Evolutionary conservation across 805 yeast species (phyloP), one percentile per base, ranked within the genome.

Genomic region (Peterozyma toletana): DNA sequence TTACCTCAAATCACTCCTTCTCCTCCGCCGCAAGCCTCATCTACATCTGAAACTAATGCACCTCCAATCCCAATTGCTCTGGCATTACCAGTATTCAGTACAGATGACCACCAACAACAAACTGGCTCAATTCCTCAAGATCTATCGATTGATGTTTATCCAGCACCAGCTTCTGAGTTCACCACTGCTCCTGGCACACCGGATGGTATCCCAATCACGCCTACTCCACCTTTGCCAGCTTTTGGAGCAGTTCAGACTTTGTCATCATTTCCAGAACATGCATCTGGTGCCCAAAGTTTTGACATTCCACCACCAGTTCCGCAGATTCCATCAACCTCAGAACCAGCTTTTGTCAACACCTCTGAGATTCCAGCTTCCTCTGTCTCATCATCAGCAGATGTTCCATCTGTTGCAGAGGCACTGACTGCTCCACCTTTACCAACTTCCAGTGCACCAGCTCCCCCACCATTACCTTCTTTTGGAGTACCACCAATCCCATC

Each of bases 21-120:
- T 18, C 44, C 9, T 49, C 44, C 29, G 47, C 41, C 4, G 27
- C 4, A 33, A 45, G 41, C 43, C 33, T 52, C 33, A 41, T 37
- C 33, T 27, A 42, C 41, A 31, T 48, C 34, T 33, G 27, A 29
- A 38, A 38, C 30, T 37, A 34, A 40, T 45, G 11, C 34, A 29
- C n/a, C 16, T n/a, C 18, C 52, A 10, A 36, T 30, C 10, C 11
- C 27, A 35, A 17, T 17, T 29, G 17, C 21, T 15, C 18, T n/a
- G 27, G 39, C 72, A 73, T 14, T 45, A 41, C 60, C 59, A 40
- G 65, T 63, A 43, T 67, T 59, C 46, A 62, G 61, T 47, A 58
- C 65, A 59, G 29, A 57, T 60, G 27, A 37, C 42, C 11, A 42
- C 45, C 34, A 31, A 42, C 18, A 33, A 44, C 31, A 31, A 48